phyloP scores from a whole-genome alignment of 257 asterid species.

The Thymus mandschuricus region DNA sequence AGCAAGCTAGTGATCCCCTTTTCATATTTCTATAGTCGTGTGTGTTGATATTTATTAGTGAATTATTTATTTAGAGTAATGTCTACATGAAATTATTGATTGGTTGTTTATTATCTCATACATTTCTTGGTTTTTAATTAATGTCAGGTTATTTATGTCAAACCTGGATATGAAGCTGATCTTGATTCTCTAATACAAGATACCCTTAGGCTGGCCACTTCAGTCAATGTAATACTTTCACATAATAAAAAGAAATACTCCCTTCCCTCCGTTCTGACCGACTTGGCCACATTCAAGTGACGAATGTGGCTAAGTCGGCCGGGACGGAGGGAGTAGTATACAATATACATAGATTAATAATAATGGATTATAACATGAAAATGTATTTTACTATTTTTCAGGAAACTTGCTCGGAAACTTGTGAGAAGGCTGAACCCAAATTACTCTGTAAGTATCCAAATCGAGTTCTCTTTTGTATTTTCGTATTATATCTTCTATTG shows the following conservation, averaged over 20 bases:
- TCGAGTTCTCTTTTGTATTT: too few species aligned
- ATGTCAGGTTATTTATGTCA: slow-evolving; percentile 82
- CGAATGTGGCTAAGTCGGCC: too few species aligned
- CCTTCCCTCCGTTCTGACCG: too few species aligned
- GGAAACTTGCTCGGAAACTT: slow-evolving; percentile 88
- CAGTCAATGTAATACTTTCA: slow-evolving; percentile 57
- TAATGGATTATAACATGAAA: neutral
- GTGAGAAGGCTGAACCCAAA: slow-evolving; percentile 73
- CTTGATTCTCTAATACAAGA: slow-evolving; percentile 82
- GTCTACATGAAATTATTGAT: neutral
- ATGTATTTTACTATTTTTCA: slow-evolving; percentile 30
- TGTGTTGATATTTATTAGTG: too few species aligned
- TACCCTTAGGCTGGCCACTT: slow-evolving; percentile 63
- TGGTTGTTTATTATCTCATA: neutral
- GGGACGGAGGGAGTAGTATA: neutral
- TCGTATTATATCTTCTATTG: too few species aligned
- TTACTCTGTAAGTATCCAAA: slow-evolving; percentile 54
- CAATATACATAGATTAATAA: neutral
- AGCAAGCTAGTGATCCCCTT: too few species aligned
- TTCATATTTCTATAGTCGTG: too few species aligned
- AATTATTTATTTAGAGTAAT: neutral
- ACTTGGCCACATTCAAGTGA: too few species aligned
- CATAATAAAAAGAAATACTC: too few species aligned
- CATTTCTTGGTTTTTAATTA: slow-evolving; percentile 15
- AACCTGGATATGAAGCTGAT: slow-evolving; percentile 81